Base-by-base conservation (phyloP, 1,139 yeast species). In the Blastobotrys arbuscula region DNA sequence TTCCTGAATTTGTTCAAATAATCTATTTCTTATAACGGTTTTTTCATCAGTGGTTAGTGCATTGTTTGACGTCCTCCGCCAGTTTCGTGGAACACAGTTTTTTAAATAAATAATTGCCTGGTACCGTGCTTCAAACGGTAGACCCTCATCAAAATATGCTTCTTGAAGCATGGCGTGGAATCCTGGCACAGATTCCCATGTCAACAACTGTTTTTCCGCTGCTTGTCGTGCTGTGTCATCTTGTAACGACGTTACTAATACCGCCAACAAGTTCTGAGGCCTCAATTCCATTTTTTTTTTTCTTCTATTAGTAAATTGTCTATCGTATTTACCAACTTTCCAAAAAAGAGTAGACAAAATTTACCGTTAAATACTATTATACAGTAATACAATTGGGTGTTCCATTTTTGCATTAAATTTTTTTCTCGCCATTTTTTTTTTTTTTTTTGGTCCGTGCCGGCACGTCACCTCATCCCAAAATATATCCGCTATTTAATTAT, bases 31-130 rank as follows among this genome's bases (percentile, higher is more conserved):
- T 45, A 92, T 86, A 47, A 74, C 76, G 0, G 57, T 56, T 62
- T 89, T 90, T 59, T 89, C 97, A 13, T 83, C 88, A 46, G 74
- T 76, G 9, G 73, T 64, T 20, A 57, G 15, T 30, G 39, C 38
- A 23, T 70, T 61, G 19, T 44, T 26, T 7, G 48, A 42, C 10
- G 48, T 47, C 45, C 45, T 24, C 18, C 50, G 33, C 48, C 48
- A 43, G n/a, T 45, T 39, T 35, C 44, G 21, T 6, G 48, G 68
- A 26, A 87, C 73, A 0, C 88, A 74, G 65, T 90, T 92, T 61
- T 92, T 92, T 64, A 92, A 79, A 56, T 85, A 85, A 40, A 92
- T 90, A 3, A 88, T 75, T 0, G 96, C 90, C 39, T 90, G 70
- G 31, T 44, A 44, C 21, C 47, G 13, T 19, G 42, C 39, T 38